A percentile compares a stretch with the other conserved stretches of the same genome.
Evolutionary conservation across 306 rosid species (phyloP).

Genomic region (Glycine latifolia): DNA sequence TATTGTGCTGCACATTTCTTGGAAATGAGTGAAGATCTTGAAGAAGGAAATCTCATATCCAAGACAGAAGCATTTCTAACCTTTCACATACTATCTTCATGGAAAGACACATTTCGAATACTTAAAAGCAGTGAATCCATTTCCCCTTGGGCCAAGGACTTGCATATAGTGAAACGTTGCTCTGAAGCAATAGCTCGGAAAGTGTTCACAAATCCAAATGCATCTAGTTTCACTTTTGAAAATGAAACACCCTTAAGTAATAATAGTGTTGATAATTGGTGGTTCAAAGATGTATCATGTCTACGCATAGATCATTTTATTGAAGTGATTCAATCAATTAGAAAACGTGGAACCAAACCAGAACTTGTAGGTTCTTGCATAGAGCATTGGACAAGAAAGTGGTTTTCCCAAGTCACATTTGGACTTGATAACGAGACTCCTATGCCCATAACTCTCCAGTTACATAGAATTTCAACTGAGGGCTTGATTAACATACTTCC

Average conservation of each 20-base stretch:
- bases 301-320: constrained; percentile 80
- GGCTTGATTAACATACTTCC: constrained; percentile 73
- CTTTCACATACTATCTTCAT: constrained; percentile 68
- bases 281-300: constrained; percentile 72
- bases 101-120: constrained; percentile 79
- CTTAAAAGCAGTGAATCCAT: constrained; percentile 74
- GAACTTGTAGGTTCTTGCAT: constrained; percentile 71
- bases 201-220: constrained; percentile 56
- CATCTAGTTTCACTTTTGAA: constrained; percentile 43
- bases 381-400: constrained; percentile 65
- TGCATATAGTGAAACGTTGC: constrained; percentile 64
- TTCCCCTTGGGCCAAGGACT: constrained; percentile 67
- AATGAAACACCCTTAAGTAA: constrained; percentile 30
- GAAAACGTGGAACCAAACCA: constrained; percentile 59
- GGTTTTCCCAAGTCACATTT: constrained; percentile 58
- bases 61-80: constrained; percentile 71
- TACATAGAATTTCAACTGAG: constrained; percentile 64
- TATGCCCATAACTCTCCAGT: constrained; percentile 43
- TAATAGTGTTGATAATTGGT: constrained; percentile 56
- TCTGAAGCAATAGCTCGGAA: constrained; percentile 78
- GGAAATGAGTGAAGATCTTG: constrained; percentile 82
- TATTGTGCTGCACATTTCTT: constrained; percentile 76
- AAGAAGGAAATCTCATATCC: constrained; percentile 72
- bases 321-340: constrained; percentile 68
- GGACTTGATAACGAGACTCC: constrained; percentile 49